Percentiles rank a stretch among this genome's conserved stretches.
phyloP scores from a whole-genome alignment of 148 eudicot genomes.

The Talinum fruticosum region DNA sequence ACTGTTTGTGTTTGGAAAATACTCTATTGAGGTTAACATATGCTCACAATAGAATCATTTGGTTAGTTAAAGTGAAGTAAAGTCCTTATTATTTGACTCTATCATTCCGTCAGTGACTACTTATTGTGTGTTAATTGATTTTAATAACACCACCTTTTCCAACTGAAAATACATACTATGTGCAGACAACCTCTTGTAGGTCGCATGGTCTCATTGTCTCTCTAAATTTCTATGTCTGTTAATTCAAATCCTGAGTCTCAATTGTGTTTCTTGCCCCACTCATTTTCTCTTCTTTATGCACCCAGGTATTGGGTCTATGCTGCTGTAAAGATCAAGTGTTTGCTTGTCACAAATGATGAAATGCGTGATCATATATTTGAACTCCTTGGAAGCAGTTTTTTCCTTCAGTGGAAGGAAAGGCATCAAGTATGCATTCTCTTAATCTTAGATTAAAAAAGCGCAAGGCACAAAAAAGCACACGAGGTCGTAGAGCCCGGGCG shows the following conservation, averaged over 20 bases:
- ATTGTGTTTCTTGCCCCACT: not conserved
- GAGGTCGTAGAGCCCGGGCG: no score
- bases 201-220: not conserved
- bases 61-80: not conserved
- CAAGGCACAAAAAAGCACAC: no score
- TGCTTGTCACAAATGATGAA: slow-evolving; percentile 93
- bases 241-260: not conserved
- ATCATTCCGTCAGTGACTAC: no score
- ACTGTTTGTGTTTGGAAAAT: not conserved
- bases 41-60: not conserved
- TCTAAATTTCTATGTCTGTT: no score
- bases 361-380: slow-evolving; percentile 99
- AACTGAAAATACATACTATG: not conserved
- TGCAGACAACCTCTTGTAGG: not conserved
- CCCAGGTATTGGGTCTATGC: slow-evolving; percentile 97
- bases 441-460: no score
- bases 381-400: slow-evolving; percentile 81
- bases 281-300: not conserved
- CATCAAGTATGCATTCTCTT: slow-evolving; percentile 61
- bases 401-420: slow-evolving; percentile 90
- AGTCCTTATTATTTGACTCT: not conserved
- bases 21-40: not conserved
- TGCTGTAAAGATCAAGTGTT: slow-evolving; percentile 83
- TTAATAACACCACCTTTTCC: not conserved
- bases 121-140: not conserved